Percentiles rank a stretch among this genome's conserved stretches.
These are phyloP conservation scores for Paraurostyla sp. DNA, from an alignment of 73 alveolate genomes.

Conservation along the genomic window DNA sequence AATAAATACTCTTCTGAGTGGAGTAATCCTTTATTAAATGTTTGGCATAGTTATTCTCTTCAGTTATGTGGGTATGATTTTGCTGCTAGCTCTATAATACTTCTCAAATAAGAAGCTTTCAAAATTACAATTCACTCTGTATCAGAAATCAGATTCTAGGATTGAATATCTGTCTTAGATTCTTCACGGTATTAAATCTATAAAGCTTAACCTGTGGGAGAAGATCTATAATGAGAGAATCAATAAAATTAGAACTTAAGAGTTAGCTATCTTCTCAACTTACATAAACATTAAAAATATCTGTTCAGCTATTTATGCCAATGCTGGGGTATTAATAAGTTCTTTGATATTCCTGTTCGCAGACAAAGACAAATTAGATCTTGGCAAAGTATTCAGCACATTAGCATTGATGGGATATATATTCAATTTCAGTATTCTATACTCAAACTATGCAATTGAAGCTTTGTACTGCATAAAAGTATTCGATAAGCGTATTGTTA, in stretches of 20 bases:
- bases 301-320: constrained; percentile 19
- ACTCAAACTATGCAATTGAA: constrained; percentile 51
- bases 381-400: constrained; percentile 61
- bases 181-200: constrained; percentile 34
- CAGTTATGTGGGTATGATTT: constrained; percentile 13
- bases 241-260: not conserved
- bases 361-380: not conserved
- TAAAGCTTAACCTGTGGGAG: constrained; percentile 48
- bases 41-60: constrained; percentile 22
- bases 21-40: not conserved
- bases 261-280: not conserved
- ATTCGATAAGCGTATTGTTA: not conserved
- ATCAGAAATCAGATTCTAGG: not conserved
- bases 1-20: constrained; percentile 8
- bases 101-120: constrained; percentile 20
- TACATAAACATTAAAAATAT: constrained; percentile 16
- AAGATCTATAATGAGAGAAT: not conserved
- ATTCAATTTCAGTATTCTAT: constrained; percentile 40
- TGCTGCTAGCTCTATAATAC: not conserved
- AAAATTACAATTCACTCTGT: not conserved
- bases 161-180: constrained; percentile 18
- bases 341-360: constrained; percentile 31
- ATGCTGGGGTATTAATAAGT: constrained; percentile 24
- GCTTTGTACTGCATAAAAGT: constrained; percentile 33
- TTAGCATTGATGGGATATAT: constrained; percentile 51